Conservation (phyloP, 495 filamentous ascomycete genomes). For the Parmelia sp. region DNA sequence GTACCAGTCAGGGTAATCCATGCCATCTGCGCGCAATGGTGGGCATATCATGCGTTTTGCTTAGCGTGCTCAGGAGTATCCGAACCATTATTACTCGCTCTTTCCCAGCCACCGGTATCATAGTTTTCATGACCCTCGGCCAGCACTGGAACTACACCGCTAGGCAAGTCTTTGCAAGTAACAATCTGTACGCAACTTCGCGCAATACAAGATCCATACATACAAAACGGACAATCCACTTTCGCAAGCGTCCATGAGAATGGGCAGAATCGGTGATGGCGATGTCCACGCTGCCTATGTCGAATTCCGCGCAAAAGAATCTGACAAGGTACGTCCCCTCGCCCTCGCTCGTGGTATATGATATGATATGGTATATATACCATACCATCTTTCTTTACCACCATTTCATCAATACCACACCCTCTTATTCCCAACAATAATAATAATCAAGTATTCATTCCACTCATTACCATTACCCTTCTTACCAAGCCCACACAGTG, state of each 20-base stretch:
- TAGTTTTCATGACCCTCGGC: too few relatives aligned
- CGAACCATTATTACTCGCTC: conserved; percentile 1
- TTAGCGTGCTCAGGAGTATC: too few relatives aligned
- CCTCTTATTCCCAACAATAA: conserved; percentile 11
- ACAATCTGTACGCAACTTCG: conserved; percentile 7
- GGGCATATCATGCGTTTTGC: too few relatives aligned
- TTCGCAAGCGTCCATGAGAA: conserved; percentile 26
- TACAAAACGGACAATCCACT: conserved; percentile 14
- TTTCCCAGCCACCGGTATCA: background rate
- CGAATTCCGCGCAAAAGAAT: conserved; percentile 56
- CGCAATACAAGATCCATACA: conserved; percentile 14
- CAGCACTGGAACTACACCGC: background rate
- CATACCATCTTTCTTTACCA: background rate
- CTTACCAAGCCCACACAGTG: conserved; percentile 43
- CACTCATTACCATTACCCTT: too few relatives aligned
- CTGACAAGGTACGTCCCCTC: conserved; percentile 45
- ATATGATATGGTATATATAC: too few relatives aligned
- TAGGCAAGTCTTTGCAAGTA: conserved; percentile 11
- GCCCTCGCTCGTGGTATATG: too few relatives aligned
- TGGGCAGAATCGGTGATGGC: conserved; percentile 53
- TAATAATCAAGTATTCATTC: too few relatives aligned
- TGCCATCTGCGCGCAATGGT: too few relatives aligned
- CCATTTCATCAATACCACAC: conserved; percentile 12
- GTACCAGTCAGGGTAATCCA: too few relatives aligned
- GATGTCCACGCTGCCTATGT: conserved; percentile 54